A percentile compares a stretch with the other conserved stretches of the same genome.
Conservation (phyloP, 257 asterid species). For the Solanum pinnatisectum region DNA sequence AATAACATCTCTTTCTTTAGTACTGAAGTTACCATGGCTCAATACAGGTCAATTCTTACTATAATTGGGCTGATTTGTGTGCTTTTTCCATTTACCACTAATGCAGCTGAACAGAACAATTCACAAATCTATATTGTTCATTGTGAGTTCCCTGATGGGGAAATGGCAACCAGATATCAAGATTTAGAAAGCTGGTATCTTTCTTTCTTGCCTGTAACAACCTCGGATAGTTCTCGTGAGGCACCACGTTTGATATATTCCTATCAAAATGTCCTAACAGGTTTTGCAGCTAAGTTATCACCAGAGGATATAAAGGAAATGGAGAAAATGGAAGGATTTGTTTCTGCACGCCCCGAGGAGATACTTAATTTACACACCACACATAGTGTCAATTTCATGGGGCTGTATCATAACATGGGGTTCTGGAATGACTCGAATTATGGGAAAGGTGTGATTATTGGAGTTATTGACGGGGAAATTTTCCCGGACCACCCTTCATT, state of each 20-base stretch:
- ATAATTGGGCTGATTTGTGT: not conserved
- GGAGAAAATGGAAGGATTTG: constrained; percentile 8
- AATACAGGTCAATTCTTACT: not conserved
- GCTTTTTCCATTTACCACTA: not conserved
- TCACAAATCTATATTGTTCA: constrained; percentile 24
- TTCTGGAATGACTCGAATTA: constrained; percentile 9
- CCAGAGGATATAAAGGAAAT: constrained; percentile 3
- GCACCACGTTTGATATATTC: constrained; percentile 11
- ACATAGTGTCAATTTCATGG: constrained; percentile 4
- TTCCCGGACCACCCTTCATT: constrained; percentile 10
- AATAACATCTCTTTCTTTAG: not conserved
- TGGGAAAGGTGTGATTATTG: constrained; percentile 24
- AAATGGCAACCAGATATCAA: not conserved
- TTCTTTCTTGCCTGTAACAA: constrained; percentile 13
- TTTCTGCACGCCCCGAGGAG: not conserved
- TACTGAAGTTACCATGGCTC: not conserved
- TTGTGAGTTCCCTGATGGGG: not conserved
- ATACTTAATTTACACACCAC: not conserved
- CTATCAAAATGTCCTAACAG: constrained; percentile 9
- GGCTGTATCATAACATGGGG: not conserved
- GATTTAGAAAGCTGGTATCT: constrained; percentile 9
- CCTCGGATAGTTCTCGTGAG: not conserved
- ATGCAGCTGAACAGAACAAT: not conserved
- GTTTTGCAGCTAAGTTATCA: constrained; percentile 20
- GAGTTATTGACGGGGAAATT: constrained; percentile 18